Conservation (phyloP, 1,139 yeast species). For the Suhomyces guaymorum region DNA sequence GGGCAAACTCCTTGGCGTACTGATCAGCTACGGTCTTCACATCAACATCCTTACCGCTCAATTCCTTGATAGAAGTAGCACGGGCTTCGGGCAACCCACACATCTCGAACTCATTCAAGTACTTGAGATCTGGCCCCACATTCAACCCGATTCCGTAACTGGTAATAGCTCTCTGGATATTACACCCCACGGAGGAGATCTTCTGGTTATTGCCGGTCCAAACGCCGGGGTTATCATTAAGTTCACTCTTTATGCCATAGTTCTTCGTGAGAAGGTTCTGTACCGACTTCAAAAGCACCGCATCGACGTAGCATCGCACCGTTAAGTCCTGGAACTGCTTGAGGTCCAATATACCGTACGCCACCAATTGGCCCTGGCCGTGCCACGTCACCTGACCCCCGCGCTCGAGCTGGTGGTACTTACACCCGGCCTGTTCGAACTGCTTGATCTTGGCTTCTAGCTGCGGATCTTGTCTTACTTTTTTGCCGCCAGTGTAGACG, state of each 20-base stretch:
- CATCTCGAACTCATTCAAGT: slow-evolving; percentile 71
- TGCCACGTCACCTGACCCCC: slow-evolving; percentile 99
- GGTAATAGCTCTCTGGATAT: slow-evolving; percentile 80
- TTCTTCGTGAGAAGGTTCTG: slow-evolving; percentile 50
- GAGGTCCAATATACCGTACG: slow-evolving; percentile 79
- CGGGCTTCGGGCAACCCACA: slow-evolving; percentile 75
- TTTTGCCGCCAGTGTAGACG: slow-evolving; percentile 86
- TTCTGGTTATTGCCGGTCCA: slow-evolving; percentile 66
- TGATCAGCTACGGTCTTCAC: slow-evolving; percentile 50
- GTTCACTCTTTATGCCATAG: slow-evolving; percentile 44
- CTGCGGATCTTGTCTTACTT: slow-evolving; percentile 57
- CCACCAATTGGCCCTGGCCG: slow-evolving; percentile 91
- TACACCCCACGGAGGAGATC: slow-evolving; percentile 88
- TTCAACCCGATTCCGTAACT: slow-evolving; percentile 90
- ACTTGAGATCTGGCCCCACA: slow-evolving; percentile 68
- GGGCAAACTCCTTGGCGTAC: slow-evolving; percentile 56
- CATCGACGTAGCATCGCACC: slow-evolving; percentile 72
- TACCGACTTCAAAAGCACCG: slow-evolving; percentile 64
- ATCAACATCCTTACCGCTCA: slow-evolving; percentile 17
- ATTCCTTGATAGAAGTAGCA: slow-evolving; percentile 38
- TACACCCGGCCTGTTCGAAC: slow-evolving; percentile 42
- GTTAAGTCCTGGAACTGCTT: slow-evolving; percentile 58
- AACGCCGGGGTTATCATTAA: slow-evolving; percentile 80
- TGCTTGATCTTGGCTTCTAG: slow-evolving; percentile 34
- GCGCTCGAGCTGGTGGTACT: slow-evolving; percentile 71